Base-by-base conservation (phyloP, 148 eudicot genomes). In the Polygonum maritimum region DNA sequence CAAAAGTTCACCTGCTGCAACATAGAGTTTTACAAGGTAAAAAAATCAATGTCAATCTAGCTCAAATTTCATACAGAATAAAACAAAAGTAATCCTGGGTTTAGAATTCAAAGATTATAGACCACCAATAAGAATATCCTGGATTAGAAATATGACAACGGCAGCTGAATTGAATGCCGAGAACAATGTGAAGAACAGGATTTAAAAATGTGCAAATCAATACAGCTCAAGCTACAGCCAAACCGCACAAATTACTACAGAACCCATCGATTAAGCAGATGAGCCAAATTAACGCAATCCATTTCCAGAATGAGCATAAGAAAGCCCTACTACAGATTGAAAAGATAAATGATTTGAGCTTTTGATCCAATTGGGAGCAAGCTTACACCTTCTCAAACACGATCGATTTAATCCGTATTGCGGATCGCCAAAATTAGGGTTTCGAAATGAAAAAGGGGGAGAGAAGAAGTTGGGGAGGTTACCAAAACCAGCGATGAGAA, bases 401-500 rank as follows among this genome's bases (percentile, higher is more conserved):
- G 16, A 75, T 31, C 12, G n/a, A 7, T 13, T 26, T 19, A 33
- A 12, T 1, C 19, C 11, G 14, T 35, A 36, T 39, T 8, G 2
- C 54, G 4, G 74, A 39, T 38, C 38, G 16, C 19, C 1, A 31
- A 15, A 75, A 8, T 52, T 82, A 82, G 81, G 85, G 83, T 73
- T 80, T 76, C 35, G 31, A 22, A 51, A 35, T 8, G 71, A 67
- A 60, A 31, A 26, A 12, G 48, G 45, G 40, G 21, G 21, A 21
- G 73, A 67, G 78, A 7, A 19, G 31, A 22, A 16, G 16, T 86
- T 36, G 45, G 36, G 45, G 45, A 8, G 5, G 5, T 67, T 67
- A 94, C 98, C 98, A 39, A 94, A 74, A 45, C 97, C 97, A 48
- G 86, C 97, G 70, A 94, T 92, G 73, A 94, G 89, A 77, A 93